phyloP scores from a whole-genome alignment of 2,329 filamentous ascomycete genomes.

The Ascochyta pisi region DNA sequence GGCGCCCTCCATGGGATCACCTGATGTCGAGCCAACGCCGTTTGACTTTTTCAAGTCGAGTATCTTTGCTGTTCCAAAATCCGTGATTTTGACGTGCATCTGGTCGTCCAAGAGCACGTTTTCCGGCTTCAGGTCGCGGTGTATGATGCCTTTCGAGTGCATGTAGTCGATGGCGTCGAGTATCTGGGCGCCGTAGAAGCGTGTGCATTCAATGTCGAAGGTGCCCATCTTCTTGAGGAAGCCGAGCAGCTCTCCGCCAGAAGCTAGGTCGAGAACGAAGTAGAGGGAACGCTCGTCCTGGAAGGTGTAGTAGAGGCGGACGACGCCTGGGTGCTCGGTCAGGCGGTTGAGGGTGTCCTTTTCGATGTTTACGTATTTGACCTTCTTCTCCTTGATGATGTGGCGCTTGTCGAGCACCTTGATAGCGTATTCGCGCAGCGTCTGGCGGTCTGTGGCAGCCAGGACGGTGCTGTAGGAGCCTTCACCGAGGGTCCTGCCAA shows the following conservation, averaged over 20 bases:
- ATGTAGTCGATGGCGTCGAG: slow-evolving; percentile 97
- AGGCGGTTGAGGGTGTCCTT: slow-evolving; percentile 96
- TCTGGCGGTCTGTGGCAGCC: slow-evolving; percentile 90
- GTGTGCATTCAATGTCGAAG: slow-evolving; percentile 92
- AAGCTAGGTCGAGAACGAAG: slow-evolving; percentile 93
- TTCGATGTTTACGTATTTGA: slow-evolving; percentile 99
- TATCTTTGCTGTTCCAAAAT: slow-evolving; percentile 98
- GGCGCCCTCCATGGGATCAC: slow-evolving; percentile 61
- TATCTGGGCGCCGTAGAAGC: slow-evolving; percentile 95
- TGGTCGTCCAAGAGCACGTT: slow-evolving; percentile 94
- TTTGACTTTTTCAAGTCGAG: slow-evolving; percentile 64
- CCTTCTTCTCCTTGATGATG: slow-evolving; percentile 99
- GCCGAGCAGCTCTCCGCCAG: slow-evolving; percentile 87
- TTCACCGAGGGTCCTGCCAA: slow-evolving; percentile 88
- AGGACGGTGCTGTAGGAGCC: slow-evolving; percentile 98
- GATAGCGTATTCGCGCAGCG: slow-evolving; percentile 94
- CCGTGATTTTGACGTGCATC: slow-evolving; percentile 98
- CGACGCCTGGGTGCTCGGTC: slow-evolving; percentile 95
- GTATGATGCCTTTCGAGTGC: slow-evolving; percentile 94
- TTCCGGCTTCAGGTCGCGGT: slow-evolving; percentile 95
- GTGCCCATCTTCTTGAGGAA: slow-evolving; percentile 93
- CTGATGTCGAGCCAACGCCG: slow-evolving; percentile 46
- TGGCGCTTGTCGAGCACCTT: slow-evolving; percentile 98
- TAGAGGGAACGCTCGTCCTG: slow-evolving; percentile 96
- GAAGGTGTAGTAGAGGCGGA: slow-evolving; percentile 97